Conservation (phyloP, 352 stramenopile species). For the Pseudoperonospora humuli region DNA sequence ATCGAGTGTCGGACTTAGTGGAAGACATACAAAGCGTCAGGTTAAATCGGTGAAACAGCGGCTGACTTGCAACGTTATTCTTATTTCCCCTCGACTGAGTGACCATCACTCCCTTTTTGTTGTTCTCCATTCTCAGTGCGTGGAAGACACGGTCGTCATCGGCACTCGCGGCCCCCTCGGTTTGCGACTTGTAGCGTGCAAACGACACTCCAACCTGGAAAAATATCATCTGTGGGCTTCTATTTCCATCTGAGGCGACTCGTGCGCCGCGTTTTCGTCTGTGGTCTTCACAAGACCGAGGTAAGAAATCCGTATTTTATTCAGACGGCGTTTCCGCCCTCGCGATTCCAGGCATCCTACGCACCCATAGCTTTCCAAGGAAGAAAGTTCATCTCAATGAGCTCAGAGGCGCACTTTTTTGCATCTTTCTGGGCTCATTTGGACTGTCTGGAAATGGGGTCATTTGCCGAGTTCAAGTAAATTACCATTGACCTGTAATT, state of each 20-base stretch:
- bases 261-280: conserved; percentile 7
- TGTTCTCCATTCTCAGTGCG: conserved; percentile 4
- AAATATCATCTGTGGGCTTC: conserved; percentile 25
- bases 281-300: conserved; percentile 23
- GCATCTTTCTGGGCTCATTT: conserved; percentile 1
- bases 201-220: conserved; percentile 12
- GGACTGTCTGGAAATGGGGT: conserved; percentile 1
- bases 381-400: neutral
- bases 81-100: conserved; percentile 10
- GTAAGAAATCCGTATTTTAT: conserved; percentile 39
- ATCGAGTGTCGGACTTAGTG: conserved; percentile 15
- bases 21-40: neutral
- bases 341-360: neutral
- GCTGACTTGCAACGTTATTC: conserved; percentile 8
- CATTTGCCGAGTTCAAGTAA: conserved; percentile 9
- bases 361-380: neutral
- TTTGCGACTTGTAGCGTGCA: conserved; percentile 7
- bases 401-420: neutral
- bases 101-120: conserved; percentile 25
- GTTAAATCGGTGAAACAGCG: neutral
- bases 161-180: conserved; percentile 14
- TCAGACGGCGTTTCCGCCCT: conserved; percentile 2
- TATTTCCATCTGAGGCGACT: conserved; percentile 11
- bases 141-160: conserved; percentile 16
- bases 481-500: conserved; percentile 26